Evolutionary conservation across 140 eudicot genomes (phyloP), one percentile per base, ranked within the genome.

Genomic region (Bidens hawaiensis): DNA sequence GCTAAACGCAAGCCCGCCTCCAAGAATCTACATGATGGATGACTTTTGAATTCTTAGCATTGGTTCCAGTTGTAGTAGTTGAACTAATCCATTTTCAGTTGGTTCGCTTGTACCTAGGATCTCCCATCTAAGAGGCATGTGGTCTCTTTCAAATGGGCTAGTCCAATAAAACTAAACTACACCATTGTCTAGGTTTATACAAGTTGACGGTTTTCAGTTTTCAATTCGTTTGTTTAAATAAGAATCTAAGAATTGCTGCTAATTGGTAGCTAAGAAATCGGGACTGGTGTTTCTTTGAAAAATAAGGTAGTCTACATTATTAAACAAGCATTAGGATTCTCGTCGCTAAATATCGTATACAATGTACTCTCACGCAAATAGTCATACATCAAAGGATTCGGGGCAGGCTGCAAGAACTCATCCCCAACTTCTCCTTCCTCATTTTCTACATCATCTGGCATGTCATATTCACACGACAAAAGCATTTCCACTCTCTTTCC

Each of bases 301-400:
- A 5, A 31, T 31, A 31, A 31, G 8, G 38, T 31, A 31, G 38
- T 5, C 64, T 77, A 88, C 94, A 88, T 85, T 22, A 85, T 60
- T 5, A 76, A 79, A 74, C 96, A 88, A 21, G 98, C 83, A 85
- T 87, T 80, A 58, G 89, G 80, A 82, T 84, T 91, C 81, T 87
- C 96, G 21, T 91, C 98, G 49, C 79, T 87, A 67, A 91, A 87
- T 70, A 87, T 64, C n/a, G 83, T 68, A 31, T 73, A 76, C 11
- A 76, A 2, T 19, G 68, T 62, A 75, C 69, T 65, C 4, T 73
- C 80, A 5, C 78, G 83, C 36, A 60, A 77, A 68, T 56, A 72
- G 13, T 73, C 76, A 47, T 27, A 40, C 49, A 68, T 30, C 65
- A 68, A 23, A n/a, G 78, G 43, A 45, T 63, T 41, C 36, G 64